Evolutionary conservation across 2,329 filamentous ascomycete genomes (phyloP), one percentile per base, ranked within the genome.

Genomic region (Paecilomyces dactylethromorphus): DNA sequence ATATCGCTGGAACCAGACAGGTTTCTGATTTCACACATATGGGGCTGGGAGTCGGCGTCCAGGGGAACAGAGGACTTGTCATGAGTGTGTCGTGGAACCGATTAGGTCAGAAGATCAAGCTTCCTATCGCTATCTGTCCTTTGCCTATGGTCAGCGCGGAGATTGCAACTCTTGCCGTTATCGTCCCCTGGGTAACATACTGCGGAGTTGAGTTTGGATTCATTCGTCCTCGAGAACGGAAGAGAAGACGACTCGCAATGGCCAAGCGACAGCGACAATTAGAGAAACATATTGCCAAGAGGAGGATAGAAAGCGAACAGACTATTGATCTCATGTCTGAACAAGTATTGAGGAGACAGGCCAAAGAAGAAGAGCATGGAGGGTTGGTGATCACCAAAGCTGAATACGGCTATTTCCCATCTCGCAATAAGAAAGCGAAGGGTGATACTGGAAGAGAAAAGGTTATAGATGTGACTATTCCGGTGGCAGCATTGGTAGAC

Each of bases 401-500:
- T 1, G 71, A 75, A 60, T 79, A 78, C 62, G 76, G 74, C 8
- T 69, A 73, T 62, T 64, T 68, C 49, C 69, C 74, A 7, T 63
- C 68, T 2, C 33, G 49, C 32, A 64, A 62, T 22, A 69, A 67
- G 60, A 69, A 68, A 52, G 57, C 58, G 8, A 65, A 65, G 31
- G 57, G 55, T 12, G 64, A 62, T 13, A 62, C 60, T 18, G 62
- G 58, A 8, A 8, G 68, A 71, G 29, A 59, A 64, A 66, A 70
- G 29, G 60, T 70, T 2, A 68, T 70, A 13, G 74, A 78, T 65
- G 76, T 78, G 31, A 78, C 76, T 2, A 71, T 77, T 32, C 73
- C 76, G 4, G 70, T 78, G n/a, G 76, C 76, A 57, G 74, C 74
- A n/a, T 65, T 77, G 56, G 76, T 79, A 12, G 74, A 78, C 53